Base-by-base conservation (phyloP, 108 stramenopile species). In the Discostella stelligeroides region DNA sequence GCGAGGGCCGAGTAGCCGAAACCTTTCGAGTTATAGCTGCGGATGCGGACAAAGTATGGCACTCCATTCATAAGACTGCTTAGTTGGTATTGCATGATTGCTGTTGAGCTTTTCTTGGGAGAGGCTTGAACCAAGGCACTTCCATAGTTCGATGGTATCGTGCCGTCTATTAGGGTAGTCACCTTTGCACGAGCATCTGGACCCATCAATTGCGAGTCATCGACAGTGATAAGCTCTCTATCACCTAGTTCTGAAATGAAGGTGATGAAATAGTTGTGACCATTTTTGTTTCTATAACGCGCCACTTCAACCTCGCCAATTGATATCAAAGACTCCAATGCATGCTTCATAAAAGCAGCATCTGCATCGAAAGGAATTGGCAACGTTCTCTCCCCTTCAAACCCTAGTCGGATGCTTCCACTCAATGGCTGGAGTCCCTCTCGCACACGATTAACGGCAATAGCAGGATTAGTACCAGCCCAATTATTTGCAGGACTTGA, bases 251-350 rank as follows among this genome's bases (percentile, higher is more conserved):
- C 78, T 18, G 79, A 80, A 39, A 80, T 14, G 53, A 95, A 96
- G 7, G 93, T 93, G 21, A 96, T 82, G 37, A 86, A 66, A 82
- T 90, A 96, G 61, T 90, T 88, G 82, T 82, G 86, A 11, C 95
- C 95, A 69, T 87, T 87, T 61, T 86, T 90, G 81, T 95, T 96
- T n/a, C 57, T 40, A 38, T 69, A 73, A 7, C 88, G 63, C 7
- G 62, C 55, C 18, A 96, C 93, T 56, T 53, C 63, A 9, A 96
- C 92, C 47, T 84, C 87, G 20, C 84, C 72, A 58, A 96, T 74
- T 0, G 81, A 73, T 17, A 65, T 11, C 12, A 95, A 63, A 10
- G 73, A 48, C 66, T 94, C 92, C 34, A 96, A 60, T 11, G 90
- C 88, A 24, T 56, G 49, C 71, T 94, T 84, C 50, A 96, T 51